phyloP scores from a whole-genome alignment of 108 stramenopile genomes.

The Chaetoceros tenuissimus region DNA sequence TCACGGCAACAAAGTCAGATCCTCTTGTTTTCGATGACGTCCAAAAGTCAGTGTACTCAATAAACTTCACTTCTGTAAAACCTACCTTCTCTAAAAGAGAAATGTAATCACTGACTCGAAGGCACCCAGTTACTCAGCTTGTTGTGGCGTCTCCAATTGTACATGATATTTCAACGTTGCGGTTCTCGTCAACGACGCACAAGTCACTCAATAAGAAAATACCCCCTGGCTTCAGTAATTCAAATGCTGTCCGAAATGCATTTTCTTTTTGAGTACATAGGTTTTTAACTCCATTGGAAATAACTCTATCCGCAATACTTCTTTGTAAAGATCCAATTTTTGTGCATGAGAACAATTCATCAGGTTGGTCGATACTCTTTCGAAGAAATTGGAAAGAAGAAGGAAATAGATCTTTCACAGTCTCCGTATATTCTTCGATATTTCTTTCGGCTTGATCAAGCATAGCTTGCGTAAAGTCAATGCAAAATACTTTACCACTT shows the following conservation, averaged over 20 bases:
- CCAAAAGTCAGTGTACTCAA: slow-evolving; percentile 6
- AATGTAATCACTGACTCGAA: background rate
- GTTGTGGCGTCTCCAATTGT: background rate
- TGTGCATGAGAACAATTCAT: too few species aligned
- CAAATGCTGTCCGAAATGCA: background rate
- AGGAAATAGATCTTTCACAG: background rate
- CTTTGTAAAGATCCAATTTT: background rate
- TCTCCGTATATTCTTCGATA: background rate
- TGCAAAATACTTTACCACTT: background rate
- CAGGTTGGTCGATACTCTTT: background rate
- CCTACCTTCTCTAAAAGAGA: background rate
- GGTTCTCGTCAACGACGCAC: background rate
- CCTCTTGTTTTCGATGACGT: slow-evolving; percentile 3
- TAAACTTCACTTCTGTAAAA: slow-evolving; percentile 1
- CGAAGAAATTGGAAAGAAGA: too few species aligned
- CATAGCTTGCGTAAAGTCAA: slow-evolving; percentile 4
- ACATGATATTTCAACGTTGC: background rate
- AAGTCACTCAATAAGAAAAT: slow-evolving; percentile 1
- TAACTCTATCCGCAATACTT: background rate
- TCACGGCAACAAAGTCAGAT: slow-evolving; percentile 1
- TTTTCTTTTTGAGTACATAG: slow-evolving; percentile 1
- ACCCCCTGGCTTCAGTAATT: slow-evolving; percentile 1
- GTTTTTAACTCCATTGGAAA: slow-evolving; percentile 1
- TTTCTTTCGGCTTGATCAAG: background rate
- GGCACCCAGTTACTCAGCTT: slow-evolving; percentile 6